Evolutionary conservation across 1,284 basidiomycete species (phyloP), one percentile per base, ranked within the genome.

Genomic region (Athelia psychrophila): DNA sequence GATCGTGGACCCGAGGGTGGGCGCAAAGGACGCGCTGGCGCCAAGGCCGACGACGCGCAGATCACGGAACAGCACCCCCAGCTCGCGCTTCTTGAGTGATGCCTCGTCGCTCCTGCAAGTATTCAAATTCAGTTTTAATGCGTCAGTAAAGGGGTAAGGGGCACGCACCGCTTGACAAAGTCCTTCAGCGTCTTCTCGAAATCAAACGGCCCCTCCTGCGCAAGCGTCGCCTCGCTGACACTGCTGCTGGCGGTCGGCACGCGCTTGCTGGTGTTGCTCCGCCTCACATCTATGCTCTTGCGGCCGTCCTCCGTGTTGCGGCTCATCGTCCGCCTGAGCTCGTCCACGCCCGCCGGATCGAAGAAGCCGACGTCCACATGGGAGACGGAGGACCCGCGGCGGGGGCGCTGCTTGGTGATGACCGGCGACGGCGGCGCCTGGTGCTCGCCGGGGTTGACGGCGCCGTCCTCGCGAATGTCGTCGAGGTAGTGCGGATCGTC

Each of bases 1-100:
- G 40, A 80, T 57, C 18, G 60, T 10, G 1, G 77, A 77, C 19
- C 70, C 73, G 6, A 79, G 52, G 0, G 75, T 78, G 1, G 68
- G 52, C 54, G 77, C 76, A 27, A 72, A 66, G 3, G 67, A 69
- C 13, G 68, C 68, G 1, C 67, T 50, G n/a, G 61, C 47, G 5
- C 68, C 72, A 12, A 65, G 55, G 20, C 70, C 74, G 18, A 66
- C 56, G 15, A 77, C 73, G 2, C 60, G 58, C 18, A 75, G 64
- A 25, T 67, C 61, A 48, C 66, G 54, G 48, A 73, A 74, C 25
- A 66, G 36, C 2, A 73, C 68, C 2, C 71, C 71, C 3, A 73
- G 62, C 42, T 71, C 64, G 20, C 73, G 65, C 1, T 56, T 44
- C 42, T 60, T 68, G 51, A 72, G 62, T 23, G 65, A 60, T 6